These are phyloP conservation scores for Lathyrus aphaca DNA, from an alignment of 306 rosid species.

Conservation along the genomic window DNA sequence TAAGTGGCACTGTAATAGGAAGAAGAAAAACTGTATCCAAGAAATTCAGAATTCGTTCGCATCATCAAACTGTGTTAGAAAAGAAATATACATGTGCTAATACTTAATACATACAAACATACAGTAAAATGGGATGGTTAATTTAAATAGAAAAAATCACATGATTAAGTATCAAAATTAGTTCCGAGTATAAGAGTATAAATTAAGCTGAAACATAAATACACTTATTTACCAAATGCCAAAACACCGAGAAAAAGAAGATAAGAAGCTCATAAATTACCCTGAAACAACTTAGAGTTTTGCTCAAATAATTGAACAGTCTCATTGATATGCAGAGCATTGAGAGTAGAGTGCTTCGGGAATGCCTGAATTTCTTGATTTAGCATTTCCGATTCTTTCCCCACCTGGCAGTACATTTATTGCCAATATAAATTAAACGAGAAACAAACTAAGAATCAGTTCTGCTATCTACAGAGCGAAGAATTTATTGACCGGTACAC, in stretches of 20 bases:
- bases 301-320: slow-evolving; percentile 39
- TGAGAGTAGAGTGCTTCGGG: slow-evolving; percentile 53
- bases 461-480: slow-evolving; percentile 11
- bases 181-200: slow-evolving; percentile 2
- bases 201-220: no score
- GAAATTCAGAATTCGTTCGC: slow-evolving; percentile 10
- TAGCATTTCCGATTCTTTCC: slow-evolving; percentile 64
- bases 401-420: slow-evolving; percentile 53
- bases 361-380: slow-evolving; percentile 66
- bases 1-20: neutral
- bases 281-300: slow-evolving; percentile 65
- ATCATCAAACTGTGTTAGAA: slow-evolving; percentile 15
- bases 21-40: slow-evolving; percentile 6
- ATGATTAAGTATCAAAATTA: slow-evolving; percentile 6
- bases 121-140: slow-evolving; percentile 1
- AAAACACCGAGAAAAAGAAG: slow-evolving; percentile 28
- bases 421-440: slow-evolving; percentile 15
- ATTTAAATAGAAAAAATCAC: slow-evolving; percentile 34
- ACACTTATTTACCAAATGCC: neutral
- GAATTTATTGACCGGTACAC: neutral
- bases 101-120: neutral
- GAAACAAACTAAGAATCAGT: slow-evolving; percentile 5
- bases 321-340: slow-evolving; percentile 59
- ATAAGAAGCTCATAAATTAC: slow-evolving; percentile 48
- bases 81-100: slow-evolving; percentile 14